Conservation (phyloP, 306 rosid genomes). For the Trifolium subterraneum region DNA sequence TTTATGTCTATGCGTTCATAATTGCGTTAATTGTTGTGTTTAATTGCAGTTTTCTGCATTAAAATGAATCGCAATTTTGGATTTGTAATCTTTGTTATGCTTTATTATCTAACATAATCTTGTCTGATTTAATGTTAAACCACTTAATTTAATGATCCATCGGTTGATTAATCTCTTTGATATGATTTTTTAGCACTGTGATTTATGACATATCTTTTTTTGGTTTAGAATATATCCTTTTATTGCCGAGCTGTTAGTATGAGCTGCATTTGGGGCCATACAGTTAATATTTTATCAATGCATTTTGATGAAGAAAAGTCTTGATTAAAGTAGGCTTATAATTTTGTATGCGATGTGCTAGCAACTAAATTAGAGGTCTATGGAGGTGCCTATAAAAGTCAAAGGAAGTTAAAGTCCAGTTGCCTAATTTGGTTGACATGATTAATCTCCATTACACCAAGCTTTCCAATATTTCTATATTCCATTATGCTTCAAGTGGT, state of each 20-base stretch:
- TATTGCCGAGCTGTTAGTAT: constrained; percentile 36
- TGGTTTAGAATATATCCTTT: constrained; percentile 13
- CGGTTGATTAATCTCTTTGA: constrained; percentile 43
- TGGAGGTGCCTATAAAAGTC: constrained; percentile 50
- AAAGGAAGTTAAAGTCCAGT: constrained; percentile 47
- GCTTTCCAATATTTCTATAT: constrained; percentile 18
- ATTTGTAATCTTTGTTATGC: neutral
- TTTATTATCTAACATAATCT: neutral
- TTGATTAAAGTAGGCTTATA: constrained; percentile 8
- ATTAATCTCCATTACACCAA: constrained; percentile 42
- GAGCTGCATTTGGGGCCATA: constrained; percentile 34
- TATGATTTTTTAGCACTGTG: constrained; percentile 42
- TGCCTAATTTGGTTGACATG: constrained; percentile 45
- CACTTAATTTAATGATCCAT: constrained; percentile 24
- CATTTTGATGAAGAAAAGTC: constrained; percentile 38
- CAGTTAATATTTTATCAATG: constrained; percentile 26
- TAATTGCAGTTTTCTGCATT: no score
- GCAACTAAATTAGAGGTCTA: constrained; percentile 40
- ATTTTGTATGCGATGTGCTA: constrained; percentile 33
- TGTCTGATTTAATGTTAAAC: constrained; percentile 13
- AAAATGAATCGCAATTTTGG: no score
- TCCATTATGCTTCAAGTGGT: no score
- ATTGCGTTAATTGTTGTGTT: no score
- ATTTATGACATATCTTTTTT: constrained; percentile 18
- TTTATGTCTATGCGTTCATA: no score